Base-by-base conservation (phyloP, 495 filamentous ascomycete species). In the Podospora comata region DNA sequence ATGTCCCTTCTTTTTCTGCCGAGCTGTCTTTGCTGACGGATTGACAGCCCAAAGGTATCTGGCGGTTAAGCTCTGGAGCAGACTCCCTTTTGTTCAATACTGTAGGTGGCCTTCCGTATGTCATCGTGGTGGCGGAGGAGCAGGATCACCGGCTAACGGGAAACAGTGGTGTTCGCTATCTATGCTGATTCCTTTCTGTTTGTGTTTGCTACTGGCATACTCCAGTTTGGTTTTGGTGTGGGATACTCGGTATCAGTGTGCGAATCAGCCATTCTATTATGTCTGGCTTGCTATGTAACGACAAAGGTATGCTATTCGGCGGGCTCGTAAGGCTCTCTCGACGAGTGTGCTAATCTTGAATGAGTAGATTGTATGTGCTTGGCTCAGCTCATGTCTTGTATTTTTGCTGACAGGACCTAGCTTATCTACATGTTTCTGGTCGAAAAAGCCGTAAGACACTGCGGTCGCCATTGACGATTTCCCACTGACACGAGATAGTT, bases 371-470 rank as follows among this genome's bases (percentile, higher is more conserved):
- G 82, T 84, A 34, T 65, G 79, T 72, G 0, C 19, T 48, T 55
- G 20, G 2, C 55, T 58, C 55, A 26, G 11, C 54, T 58, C 23
- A 7, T 7, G 5, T 20, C 55, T 58, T 5, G 15, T 2, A 4
- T 23, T 15, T 5, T 26, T 20, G 23, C 61, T 63, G 30, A 63
- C 30, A 9, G 5, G 4, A n/a, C 2, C 19, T 60, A 85, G 83
- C 71, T 85, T 34, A 82, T 86, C 32, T 87, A 87, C 73, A 68
- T 80, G 48, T 85, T 86, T 65, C 71, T 85, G 23, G 83, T 84
- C 0, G 85, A 86, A 71, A 85, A 85, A 73, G 82, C 78, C 34
- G 85, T 86, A 77, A 65, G 82, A 66, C 0, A 0, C 28, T 28
- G 4, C 55, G 9, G 63, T 23, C 32, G 13, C 44, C 5, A 5